Evolutionary conservation across 75 land plant species (phyloP), one percentile per base, ranked within the genome.

Genomic region (Picea glauca): DNA sequence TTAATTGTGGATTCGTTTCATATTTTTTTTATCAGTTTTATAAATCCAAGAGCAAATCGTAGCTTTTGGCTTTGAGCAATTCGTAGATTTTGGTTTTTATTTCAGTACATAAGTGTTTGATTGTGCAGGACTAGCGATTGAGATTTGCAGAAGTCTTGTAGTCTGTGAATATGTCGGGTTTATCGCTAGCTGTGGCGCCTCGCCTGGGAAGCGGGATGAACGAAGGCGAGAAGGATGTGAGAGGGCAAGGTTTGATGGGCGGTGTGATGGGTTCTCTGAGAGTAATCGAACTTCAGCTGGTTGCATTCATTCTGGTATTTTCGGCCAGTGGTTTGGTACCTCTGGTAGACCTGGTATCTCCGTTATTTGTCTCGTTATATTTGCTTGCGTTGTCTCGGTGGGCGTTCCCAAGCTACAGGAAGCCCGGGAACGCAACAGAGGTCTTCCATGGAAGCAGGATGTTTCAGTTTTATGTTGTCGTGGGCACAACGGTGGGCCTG

Each of bases 291-390:
- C 85, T 95, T 15, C 98, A 95, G 78, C 88, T 95, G 62, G 96
- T 95, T 32, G 94, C 97, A 14, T 95, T 95, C 91, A 95, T 95
- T 64, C 85, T 93, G 83, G 98, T 95, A 21, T 93, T 95, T 87
- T 95, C 98, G 23, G 94, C 86, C 15, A 91, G 92, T 72, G 98
- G 98, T 32, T 84, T 95, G 30, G 97, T 95, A 64, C 96, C 98
- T 0, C 73, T 93, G 60, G 67, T 88, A 73, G 98, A 95, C 82
- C 85, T 95, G 40, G 60, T 82, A 76, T 95, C 91, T 86, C 98
- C 96, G 0, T 84, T 86, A 18, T 83, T 91, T 54, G 75, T 87
- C 72, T 74, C 97, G 9, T 70, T 82, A 35, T 95, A 95, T 81
- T n/a, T 88, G 68, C 74, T 90, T 33, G 43, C 78, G 58, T 84